Evolutionary conservation across 176 grass and related monocot species (phyloP).

Genomic region (Pontederia paniculata): DNA sequence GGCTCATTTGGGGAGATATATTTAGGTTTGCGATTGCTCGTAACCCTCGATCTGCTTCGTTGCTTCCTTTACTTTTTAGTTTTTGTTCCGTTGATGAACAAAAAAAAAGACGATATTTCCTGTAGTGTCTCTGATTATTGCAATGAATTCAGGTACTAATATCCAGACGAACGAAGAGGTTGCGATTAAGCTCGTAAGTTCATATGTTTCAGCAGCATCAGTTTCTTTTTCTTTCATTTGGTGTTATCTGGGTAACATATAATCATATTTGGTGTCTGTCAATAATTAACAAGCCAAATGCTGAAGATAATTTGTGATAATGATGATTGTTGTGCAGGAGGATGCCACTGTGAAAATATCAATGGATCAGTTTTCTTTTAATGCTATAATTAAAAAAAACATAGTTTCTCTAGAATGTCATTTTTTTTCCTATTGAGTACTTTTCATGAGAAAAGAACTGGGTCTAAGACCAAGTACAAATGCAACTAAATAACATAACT

Average conservation of each 20-base stretch:
- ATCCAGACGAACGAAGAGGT: slow-evolving; percentile 76
- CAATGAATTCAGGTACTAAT: slow-evolving; percentile 48
- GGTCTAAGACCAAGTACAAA: no score
- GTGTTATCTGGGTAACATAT: background rate
- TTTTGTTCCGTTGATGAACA: background rate
- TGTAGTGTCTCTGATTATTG: background rate
- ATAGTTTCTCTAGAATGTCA: no score
- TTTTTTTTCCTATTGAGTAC: no score
- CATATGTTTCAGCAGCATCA: background rate
- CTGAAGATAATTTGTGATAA: no score
- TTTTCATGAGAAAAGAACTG: no score
- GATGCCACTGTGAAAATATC: no score
- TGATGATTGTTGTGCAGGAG: no score
- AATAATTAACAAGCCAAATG: no score
- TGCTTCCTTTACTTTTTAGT: background rate
- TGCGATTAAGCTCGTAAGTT: slow-evolving; percentile 74
- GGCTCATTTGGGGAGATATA: slow-evolving; percentile 61
- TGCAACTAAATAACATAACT: no score
- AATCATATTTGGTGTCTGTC: no score
- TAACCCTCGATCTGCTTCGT: background rate
- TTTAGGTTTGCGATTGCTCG: slow-evolving; percentile 22
- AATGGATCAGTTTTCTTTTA: no score
- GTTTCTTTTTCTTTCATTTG: background rate
- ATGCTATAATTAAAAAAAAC: no score
- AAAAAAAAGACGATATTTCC: background rate